Evolutionary conservation across 495 filamentous ascomycete genomes (phyloP), one percentile per base, ranked within the genome.

Genomic region (Aspergillus ellipticus): DNA sequence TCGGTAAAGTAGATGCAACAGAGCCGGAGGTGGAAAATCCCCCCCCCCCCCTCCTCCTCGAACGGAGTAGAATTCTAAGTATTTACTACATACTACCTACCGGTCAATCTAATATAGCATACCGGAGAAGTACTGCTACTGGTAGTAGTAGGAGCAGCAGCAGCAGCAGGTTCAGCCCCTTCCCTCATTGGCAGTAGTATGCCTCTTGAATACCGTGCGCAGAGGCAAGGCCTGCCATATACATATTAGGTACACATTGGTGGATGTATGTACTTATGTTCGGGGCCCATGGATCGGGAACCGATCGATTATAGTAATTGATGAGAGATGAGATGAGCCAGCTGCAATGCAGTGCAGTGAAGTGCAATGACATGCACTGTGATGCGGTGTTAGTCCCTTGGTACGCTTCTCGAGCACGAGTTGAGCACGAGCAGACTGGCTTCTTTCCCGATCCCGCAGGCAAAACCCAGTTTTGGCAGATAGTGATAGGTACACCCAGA

Each of bases 331-430:
- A 29, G 22, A 33, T 51, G 29, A 33, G 53, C 15, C 24, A 41
- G 37, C 39, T 51, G 56, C 56, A 39, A 58, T 58, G 50, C 37
- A 16, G 43, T 53, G 56, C 56, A 53, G 22, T 50, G 24, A 21
- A 26, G 37, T 54, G 56, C 31, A 28, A 21, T 22, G 28, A 5
- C 5, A 31, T 31, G 28, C 28, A 10, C 28, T 31, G 31, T 57
- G 31, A 47, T 49, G 22, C 42, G 31, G 13, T 13, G 13, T 33
- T 33, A 9, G 31, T 33, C 9, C 31, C 31, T 33, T 33, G 31
- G 31, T 33, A 10, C 31, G 9, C 31, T 33, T 13, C 31, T 33
- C 31, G 9, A 39, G 13, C 13, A n/a, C 35, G 35, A 39, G 35
- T 13, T 15, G 35, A 39, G 24, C 24, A 28, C 24, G 24, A 28